A percentile compares a stretch with the other conserved stretches of the same genome.
Conservation (phyloP, 768 basidiomycete species). For the Rhodotorula babjevae region DNA sequence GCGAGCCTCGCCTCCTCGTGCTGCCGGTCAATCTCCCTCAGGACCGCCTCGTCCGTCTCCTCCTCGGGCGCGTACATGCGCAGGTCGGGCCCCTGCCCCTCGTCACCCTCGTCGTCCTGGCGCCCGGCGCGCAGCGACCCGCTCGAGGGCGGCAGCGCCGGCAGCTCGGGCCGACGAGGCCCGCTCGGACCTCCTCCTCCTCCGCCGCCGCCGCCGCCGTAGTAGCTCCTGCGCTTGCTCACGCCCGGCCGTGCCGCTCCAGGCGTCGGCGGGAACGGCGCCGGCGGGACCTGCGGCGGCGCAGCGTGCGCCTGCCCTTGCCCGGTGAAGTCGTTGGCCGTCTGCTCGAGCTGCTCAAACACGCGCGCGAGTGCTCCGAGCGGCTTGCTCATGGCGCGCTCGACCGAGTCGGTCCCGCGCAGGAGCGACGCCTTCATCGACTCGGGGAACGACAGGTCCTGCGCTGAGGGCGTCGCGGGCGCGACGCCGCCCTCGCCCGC, state of each 20-base stretch:
- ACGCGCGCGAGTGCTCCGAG: slow-evolving; percentile 44
- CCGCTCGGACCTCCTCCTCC: too few species aligned
- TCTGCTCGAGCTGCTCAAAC: slow-evolving; percentile 39
- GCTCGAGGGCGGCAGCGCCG: slow-evolving; percentile 1
- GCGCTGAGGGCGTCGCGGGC: not conserved
- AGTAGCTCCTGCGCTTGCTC: slow-evolving; percentile 8
- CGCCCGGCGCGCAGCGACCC: not conserved
- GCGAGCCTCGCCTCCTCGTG: slow-evolving; percentile 27
- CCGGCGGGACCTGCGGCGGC: not conserved
- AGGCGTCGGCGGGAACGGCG: slow-evolving; percentile 7
- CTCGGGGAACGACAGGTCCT: slow-evolving; percentile 13
- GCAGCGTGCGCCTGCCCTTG: not conserved
- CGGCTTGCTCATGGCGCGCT: slow-evolving; percentile 42
- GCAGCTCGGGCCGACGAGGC: not conserved
- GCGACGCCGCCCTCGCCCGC: not conserved
- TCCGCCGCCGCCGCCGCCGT: not conserved
- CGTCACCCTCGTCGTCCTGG: not conserved
- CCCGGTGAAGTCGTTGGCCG: slow-evolving; percentile 20
- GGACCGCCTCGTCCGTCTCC: slow-evolving; percentile 10
- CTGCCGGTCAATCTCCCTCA: slow-evolving; percentile 28
- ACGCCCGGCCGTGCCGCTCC: not conserved
- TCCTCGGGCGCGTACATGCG: slow-evolving; percentile 11
- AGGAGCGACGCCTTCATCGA: slow-evolving; percentile 28
- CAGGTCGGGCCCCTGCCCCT: not conserved
- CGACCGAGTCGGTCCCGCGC: slow-evolving; percentile 37